phyloP scores from a whole-genome alignment of 345 rosid genomes.

The Euclidium syriacum region DNA sequence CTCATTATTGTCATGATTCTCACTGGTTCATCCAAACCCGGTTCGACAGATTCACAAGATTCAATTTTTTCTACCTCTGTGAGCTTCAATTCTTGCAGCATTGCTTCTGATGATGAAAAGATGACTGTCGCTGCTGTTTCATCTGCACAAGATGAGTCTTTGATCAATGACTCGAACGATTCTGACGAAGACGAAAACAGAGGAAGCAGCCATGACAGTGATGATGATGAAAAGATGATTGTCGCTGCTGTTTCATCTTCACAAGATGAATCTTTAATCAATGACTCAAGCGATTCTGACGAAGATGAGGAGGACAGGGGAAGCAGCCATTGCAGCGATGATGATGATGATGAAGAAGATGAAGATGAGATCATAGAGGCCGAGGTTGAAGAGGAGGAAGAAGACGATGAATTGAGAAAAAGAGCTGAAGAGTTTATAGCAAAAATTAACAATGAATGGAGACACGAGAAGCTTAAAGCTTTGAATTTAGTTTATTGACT shows the following conservation, averaged over 20 bases:
- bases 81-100: not conserved
- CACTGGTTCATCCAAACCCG: slow-evolving; percentile 19
- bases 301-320: not conserved
- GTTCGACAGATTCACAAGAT: not conserved
- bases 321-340: no score
- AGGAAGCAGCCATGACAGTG: not conserved
- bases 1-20: slow-evolving; percentile 26
- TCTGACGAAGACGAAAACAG: slow-evolving; percentile 7
- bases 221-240: not conserved
- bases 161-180: not conserved
- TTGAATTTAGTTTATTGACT: slow-evolving; percentile 23
- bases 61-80: not conserved
- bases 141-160: not conserved
- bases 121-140: not conserved
- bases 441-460: slow-evolving; percentile 55
- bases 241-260: no score
- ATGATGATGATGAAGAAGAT: not conserved
- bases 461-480: slow-evolving; percentile 36
- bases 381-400: slow-evolving; percentile 14
- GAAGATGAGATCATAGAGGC: not conserved
- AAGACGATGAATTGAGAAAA: slow-evolving; percentile 47
- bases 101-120: slow-evolving; percentile 3
- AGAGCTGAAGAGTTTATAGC: slow-evolving; percentile 58
- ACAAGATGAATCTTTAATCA: no score
- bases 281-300: not conserved